phyloP scores from a whole-genome alignment of 495 filamentous ascomycete species.

The Entonaema liquescens region DNA sequence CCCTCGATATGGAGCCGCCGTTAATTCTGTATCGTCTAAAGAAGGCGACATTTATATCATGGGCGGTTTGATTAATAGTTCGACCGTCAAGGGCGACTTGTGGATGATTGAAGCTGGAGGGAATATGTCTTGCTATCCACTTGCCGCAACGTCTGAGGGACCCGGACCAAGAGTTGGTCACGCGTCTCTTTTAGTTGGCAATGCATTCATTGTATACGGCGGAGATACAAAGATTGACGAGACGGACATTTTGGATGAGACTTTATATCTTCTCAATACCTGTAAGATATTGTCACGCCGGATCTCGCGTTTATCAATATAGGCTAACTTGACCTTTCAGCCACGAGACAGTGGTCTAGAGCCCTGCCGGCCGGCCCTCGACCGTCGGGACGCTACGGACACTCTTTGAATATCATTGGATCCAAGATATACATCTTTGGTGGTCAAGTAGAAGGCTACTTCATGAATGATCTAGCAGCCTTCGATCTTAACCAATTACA shows the following conservation, averaged over 20 bases:
- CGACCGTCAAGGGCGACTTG: conserved; percentile 93
- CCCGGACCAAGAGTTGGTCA: conserved; percentile 96
- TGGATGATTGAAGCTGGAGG: conserved; percentile 96
- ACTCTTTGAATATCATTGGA: conserved; percentile 93
- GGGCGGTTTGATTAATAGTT: conserved; percentile 93
- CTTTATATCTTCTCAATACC: conserved; percentile 95
- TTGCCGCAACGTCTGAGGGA: conserved; percentile 90
- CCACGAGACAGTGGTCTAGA: conserved; percentile 97
- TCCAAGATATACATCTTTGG: conserved; percentile 98
- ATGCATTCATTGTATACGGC: conserved; percentile 99
- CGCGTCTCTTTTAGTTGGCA: conserved; percentile 92
- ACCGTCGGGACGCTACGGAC: conserved; percentile 92
- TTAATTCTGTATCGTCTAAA: conserved; percentile 91
- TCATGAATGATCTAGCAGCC: conserved; percentile 97
- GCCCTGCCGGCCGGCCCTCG: conserved; percentile 83
- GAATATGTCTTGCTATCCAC: conserved; percentile 89
- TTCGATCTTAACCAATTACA: conserved; percentile 97
- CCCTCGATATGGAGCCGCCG: conserved; percentile 95
- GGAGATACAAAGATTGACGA: conserved; percentile 98
- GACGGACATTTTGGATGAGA: conserved; percentile 89
- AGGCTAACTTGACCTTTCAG: conserved; percentile 57
- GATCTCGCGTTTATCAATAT: conserved; percentile 5
- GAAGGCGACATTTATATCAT: conserved; percentile 98
- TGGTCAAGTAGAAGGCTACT: conserved; percentile 95
- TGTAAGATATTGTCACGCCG: conserved; percentile 67